A percentile compares a stretch with the other conserved stretches of the same genome.
These are phyloP conservation scores for Colletotrichum higginsianum DNA, from an alignment of 2,329 filamentous ascomycete genomes.

Conservation along the genomic window DNA sequence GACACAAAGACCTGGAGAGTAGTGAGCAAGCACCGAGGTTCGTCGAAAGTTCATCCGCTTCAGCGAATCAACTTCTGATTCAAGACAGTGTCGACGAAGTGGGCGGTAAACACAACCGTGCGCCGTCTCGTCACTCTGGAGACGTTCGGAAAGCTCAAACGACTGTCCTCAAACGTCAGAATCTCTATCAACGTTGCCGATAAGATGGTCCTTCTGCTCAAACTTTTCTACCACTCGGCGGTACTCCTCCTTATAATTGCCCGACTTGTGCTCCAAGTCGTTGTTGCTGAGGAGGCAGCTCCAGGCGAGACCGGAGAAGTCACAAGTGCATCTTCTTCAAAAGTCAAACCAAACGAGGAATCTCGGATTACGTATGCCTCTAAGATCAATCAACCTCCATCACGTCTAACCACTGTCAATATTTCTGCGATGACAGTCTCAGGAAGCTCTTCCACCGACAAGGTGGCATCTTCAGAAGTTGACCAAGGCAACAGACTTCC, in stretches of 20 bases:
- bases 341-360: too few species aligned
- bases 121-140: too few species aligned
- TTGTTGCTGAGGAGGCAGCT: background rate
- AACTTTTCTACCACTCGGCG: background rate
- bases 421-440: too few species aligned
- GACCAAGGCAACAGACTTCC: background rate
- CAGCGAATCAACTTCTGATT: background rate
- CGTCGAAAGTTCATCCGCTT: background rate
- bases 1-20: background rate
- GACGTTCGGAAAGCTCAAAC: background rate
- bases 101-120: background rate
- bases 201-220: background rate
- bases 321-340: too few species aligned
- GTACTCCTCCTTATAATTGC: background rate
- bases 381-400: background rate
- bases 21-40: background rate
- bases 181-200: background rate
- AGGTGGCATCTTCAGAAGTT: too few species aligned
- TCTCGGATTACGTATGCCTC: too few species aligned
- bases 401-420: fast-evolving
- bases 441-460: too few species aligned
- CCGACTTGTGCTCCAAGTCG: background rate
- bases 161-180: too few species aligned
- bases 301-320: background rate
- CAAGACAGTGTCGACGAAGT: background rate